A percentile compares a stretch with the other conserved stretches of the same genome.
Evolutionary conservation across 768 basidiomycete species (phyloP).

Genomic region (Steccherinum ochraceum): DNA sequence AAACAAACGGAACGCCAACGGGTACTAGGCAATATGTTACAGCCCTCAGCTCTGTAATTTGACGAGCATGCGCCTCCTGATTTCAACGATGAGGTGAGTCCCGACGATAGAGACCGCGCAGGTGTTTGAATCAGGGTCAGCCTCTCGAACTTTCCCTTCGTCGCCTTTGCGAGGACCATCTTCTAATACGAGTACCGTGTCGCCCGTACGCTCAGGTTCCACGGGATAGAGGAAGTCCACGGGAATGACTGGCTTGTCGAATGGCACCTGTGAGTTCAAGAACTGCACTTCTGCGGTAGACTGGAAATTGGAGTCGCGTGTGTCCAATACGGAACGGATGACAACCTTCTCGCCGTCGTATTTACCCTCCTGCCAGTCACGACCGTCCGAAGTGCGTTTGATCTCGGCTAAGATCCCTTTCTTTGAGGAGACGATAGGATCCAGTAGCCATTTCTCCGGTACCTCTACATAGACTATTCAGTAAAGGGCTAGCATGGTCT

Average conservation of each 20-base stretch:
- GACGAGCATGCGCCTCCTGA: conserved; percentile 12
- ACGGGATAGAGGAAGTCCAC: conserved; percentile 19
- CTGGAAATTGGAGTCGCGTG: conserved; percentile 15
- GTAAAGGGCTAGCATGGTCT: neutral
- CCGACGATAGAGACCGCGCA: conserved; percentile 9
- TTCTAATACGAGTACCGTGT: conserved; percentile 13
- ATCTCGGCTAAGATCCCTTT: conserved; percentile 18
- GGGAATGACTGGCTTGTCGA: conserved; percentile 16
- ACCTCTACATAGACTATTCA: conserved; percentile 5
- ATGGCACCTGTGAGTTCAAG: conserved; percentile 12
- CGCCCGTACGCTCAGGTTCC: conserved; percentile 14
- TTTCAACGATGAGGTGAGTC: conserved; percentile 17
- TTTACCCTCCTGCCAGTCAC: conserved; percentile 20
- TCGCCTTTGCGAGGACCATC: conserved; percentile 14
- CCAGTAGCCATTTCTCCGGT: conserved; percentile 18
- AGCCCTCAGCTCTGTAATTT: too few relatives aligned
- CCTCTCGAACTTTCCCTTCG: conserved; percentile 12
- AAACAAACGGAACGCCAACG: too few relatives aligned
- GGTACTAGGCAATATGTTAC: too few relatives aligned
- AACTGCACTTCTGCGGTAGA: conserved; percentile 19
- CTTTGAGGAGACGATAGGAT: conserved; percentile 12
- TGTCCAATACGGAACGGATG: conserved; percentile 19
- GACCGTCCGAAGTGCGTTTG: conserved; percentile 1
- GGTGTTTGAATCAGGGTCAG: conserved; percentile 1
- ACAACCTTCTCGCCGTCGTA: conserved; percentile 20